These are phyloP conservation scores for Ceratonia siliqua DNA, from an alignment of 306 rosid genomes.

Conservation along the genomic window DNA sequence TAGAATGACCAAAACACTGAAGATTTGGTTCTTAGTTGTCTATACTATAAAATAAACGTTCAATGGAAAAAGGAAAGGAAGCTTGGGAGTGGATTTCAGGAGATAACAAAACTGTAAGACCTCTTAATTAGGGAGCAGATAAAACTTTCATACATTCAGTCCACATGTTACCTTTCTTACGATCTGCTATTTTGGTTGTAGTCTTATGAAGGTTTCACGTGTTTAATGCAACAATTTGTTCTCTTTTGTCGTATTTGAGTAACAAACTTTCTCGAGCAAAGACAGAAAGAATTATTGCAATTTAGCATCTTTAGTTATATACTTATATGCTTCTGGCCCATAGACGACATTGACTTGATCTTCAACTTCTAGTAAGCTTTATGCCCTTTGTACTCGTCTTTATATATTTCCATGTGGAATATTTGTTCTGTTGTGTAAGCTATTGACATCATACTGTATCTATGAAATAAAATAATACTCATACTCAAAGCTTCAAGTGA, in stretches of 20 bases:
- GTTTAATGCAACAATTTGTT: background rate
- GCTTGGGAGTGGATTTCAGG: background rate
- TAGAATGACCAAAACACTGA: background rate
- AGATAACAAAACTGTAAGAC: background rate
- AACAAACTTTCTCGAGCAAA: background rate
- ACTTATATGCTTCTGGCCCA: background rate
- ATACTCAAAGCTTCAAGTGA: background rate
- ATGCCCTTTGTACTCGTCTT: background rate
- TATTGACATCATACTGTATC: conserved; percentile 2
- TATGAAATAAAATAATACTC: background rate
- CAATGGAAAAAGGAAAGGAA: background rate
- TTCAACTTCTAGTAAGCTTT: background rate
- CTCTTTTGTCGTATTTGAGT: conserved; percentile 1
- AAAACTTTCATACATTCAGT: background rate
- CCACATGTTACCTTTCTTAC: background rate
- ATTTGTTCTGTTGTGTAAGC: background rate
- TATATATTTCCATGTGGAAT: background rate
- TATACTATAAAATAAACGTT: background rate
- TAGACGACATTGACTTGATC: background rate
- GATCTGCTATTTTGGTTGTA: background rate
- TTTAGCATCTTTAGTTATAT: background rate
- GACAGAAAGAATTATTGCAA: conserved; percentile 4
- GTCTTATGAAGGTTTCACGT: background rate
- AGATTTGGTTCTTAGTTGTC: conserved; percentile 3
- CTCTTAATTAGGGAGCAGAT: background rate